A percentile compares a stretch with the other conserved stretches of the same genome.
These are phyloP conservation scores for Euryodendron excelsum DNA, from an alignment of 148 eudicot species.

Conservation along the genomic window DNA sequence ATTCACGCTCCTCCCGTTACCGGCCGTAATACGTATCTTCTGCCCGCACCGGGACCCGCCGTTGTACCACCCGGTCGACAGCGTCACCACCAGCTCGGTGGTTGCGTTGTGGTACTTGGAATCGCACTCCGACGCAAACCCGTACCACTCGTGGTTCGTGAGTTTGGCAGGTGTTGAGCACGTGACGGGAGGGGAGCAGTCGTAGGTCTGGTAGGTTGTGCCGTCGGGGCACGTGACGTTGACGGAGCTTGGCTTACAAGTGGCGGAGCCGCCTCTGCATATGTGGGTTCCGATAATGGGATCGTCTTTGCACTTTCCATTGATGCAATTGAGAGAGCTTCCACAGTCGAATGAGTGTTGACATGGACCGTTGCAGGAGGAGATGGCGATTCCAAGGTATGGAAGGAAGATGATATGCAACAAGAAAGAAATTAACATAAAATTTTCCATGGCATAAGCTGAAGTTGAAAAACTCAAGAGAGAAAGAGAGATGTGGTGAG, in stretches of 20 bases:
- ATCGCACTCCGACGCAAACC: conserved; percentile 25
- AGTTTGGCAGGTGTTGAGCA: conserved; percentile 23
- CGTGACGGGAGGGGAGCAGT: neutral
- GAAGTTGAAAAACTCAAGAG: too few species aligned
- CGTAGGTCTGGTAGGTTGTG: neutral
- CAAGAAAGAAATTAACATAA: neutral
- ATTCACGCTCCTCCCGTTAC: conserved; percentile 10
- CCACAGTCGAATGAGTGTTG: neutral
- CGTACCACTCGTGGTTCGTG: conserved; percentile 10
- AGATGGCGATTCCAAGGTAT: neutral
- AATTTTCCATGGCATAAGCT: neutral
- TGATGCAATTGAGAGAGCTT: neutral
- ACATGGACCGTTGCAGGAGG: neutral
- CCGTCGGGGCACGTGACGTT: neutral
- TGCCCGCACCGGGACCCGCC: conserved; percentile 18
- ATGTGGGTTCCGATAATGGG: neutral
- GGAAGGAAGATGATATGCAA: neutral
- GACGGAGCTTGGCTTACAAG: neutral
- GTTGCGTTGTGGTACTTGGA: neutral
- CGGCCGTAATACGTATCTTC: conserved; percentile 8
- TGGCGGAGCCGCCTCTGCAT: neutral
- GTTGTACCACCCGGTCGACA: conserved; percentile 27
- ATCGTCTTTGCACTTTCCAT: neutral
- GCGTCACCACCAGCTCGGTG: conserved; percentile 13
- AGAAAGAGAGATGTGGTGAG: too few species aligned